Evolutionary conservation across 306 rosid genomes (phyloP), one percentile per base, ranked within the genome.

Genomic region (Prinsepia uniflora): DNA sequence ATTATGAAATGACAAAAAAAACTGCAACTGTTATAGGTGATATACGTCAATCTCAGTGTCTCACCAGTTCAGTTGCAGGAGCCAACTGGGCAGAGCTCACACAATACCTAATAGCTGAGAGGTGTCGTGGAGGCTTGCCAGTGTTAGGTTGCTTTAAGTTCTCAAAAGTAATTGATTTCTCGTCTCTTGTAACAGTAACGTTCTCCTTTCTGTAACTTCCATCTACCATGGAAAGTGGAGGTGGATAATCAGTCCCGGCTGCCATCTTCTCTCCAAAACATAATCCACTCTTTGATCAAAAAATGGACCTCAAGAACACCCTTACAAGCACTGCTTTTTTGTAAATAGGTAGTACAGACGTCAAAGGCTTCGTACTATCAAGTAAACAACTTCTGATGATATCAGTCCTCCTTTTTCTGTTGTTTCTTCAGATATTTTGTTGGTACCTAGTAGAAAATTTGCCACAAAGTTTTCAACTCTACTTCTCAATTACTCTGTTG

Each of bases 111-210:
- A 80, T 65, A 65, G 80, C 58, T 15, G 80, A 58, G 44, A 75
- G 53, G 30, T 75, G 80, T 54, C 83, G 59, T 7, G 83, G 80
- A 59, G 83, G 83, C 66, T 75, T 80, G 50, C 83, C 70, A 6
- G 71, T 36, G 65, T 19, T 70, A 5, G 77, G 45, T 18, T 75
- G 77, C 63, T 74, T 79, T 41, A 64, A 54, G 62, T 48, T 55
- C 69, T 80, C 77, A 44, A 65, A 40, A 60, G 70, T 48, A 59
- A 60, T 62, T 39, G 77, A 50, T 71, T 70, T 80, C 19, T 80
- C 80, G 12, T 80, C 80, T 72, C 45, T 70, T 18, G 65, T 58
- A 59, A 75, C 74, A 64, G 65, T 75, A 10, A 75, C 47, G 18
- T 80, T 80, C 52, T 58, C 76, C 62, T 71, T 80, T 59, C 83